Base-by-base conservation (phyloP, 345 rosid species). In the Ceriops decandra region DNA sequence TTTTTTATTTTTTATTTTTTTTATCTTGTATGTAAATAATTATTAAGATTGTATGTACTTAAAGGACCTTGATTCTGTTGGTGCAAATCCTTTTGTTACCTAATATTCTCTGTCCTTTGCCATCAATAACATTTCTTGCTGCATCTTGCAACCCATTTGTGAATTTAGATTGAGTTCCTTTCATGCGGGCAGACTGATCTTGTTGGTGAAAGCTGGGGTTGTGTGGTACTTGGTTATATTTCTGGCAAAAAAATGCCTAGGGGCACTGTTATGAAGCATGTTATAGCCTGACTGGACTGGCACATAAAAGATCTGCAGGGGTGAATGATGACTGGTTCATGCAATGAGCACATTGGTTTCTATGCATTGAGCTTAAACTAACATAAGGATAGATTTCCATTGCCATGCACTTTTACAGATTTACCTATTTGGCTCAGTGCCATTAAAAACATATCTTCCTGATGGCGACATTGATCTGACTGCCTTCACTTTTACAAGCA, bases 391-490 rank as follows among this genome's bases (percentile, higher is more conserved):
- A 5, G 28, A 61, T 68, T 28, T 57, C 28, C 52, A 28, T 67
- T 60, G 61, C 49, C 35, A 21, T 62, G 71, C 36, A 31, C 32
- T 60, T 56, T 32, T 64, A 22, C 67, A 67, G 78, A 76, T 72
- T 22, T 57, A 72, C 51, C 61, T 76, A 56, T 63, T 72, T 58
- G 76, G 76, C 52, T 77, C 80, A 19, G 76, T 72, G 27, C 76
- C 80, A 59, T 36, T 77, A 58, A 77, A 67, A 64, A 77, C 80
- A 36, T 77, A 77, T 68, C 73, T 77, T 57, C 80, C 80, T 46
- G 76, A 77, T 72, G 80, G 80, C 35, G 80, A 77, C 52, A 77
- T 77, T 52, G 80, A 77, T 72, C 72, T 72, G 49, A 77, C 72
- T 38, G 60, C 38, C 33, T 56, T 77, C 63, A 58, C 60, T 52